phyloP scores from a whole-genome alignment of 2,329 filamentous ascomycete genomes.

The Cadophora sp. region DNA sequence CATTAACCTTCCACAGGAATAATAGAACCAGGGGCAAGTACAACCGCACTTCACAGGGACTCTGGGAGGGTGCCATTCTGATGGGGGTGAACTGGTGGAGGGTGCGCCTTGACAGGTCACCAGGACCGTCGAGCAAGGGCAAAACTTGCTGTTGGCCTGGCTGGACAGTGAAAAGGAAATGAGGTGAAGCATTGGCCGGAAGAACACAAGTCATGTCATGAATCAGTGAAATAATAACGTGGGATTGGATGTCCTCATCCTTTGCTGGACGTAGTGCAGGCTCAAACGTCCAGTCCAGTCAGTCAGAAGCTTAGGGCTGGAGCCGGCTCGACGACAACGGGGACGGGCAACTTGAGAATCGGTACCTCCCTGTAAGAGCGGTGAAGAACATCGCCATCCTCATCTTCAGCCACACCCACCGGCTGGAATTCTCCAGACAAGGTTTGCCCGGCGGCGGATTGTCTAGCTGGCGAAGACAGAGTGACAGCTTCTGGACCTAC shows the following conservation, averaged over 20 bases:
- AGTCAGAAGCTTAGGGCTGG: background rate
- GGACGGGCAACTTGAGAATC: background rate
- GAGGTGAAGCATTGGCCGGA: background rate
- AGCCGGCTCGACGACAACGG: background rate
- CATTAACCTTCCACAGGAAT: background rate
- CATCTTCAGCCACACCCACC: conserved; percentile 8
- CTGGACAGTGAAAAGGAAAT: conserved; percentile 10
- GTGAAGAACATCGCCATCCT: conserved; percentile 14
- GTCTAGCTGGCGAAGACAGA: conserved; percentile 10
- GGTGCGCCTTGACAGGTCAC: conserved; percentile 20
- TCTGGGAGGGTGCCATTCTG: background rate
- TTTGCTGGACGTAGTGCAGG: background rate
- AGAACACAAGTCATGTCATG: conserved; percentile 16
- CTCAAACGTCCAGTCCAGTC: background rate
- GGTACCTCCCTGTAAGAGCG: conserved; percentile 5
- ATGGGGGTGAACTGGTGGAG: conserved; percentile 18
- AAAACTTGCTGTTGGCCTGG: background rate
- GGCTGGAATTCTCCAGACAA: background rate
- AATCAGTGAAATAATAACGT: conserved; percentile 5
- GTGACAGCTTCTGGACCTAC: conserved; percentile 2
- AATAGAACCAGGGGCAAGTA: background rate
- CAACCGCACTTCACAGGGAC: too few relatives aligned
- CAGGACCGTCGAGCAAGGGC: conserved; percentile 11
- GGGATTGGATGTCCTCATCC: background rate
- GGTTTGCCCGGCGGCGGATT: background rate